Percentiles rank a stretch among this genome's conserved stretches.
These are phyloP conservation scores for Canariomyces notabilis DNA, from an alignment of 2,329 filamentous ascomycete genomes.

Conservation along the genomic window DNA sequence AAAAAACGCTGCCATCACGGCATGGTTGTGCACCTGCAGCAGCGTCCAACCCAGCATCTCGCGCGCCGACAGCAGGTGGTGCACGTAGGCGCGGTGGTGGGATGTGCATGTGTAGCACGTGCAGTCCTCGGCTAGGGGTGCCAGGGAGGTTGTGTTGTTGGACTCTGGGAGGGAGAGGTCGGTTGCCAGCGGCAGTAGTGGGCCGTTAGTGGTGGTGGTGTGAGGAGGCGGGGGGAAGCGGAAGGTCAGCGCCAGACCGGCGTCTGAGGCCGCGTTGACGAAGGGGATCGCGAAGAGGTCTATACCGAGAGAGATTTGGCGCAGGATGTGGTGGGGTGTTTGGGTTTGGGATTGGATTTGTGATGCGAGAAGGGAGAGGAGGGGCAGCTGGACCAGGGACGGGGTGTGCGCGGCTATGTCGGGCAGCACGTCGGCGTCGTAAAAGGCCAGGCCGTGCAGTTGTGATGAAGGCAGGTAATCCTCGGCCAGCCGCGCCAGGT, in stretches of 20 bases:
- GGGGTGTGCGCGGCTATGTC: constrained; percentile 56
- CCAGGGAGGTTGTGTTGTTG: constrained; percentile 56
- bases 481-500: constrained; percentile 65
- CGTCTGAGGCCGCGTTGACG: constrained; percentile 68
- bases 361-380: constrained; percentile 67
- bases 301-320: constrained; percentile 69
- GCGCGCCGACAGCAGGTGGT: constrained; percentile 81
- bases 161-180: constrained; percentile 74
- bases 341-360: too few species aligned
- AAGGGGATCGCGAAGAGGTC: constrained; percentile 79
- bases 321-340: constrained; percentile 72
- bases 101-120: constrained; percentile 75
- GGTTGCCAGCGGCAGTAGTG: constrained; percentile 56
- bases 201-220: constrained; percentile 9
- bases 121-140: constrained; percentile 60
- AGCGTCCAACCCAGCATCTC: constrained; percentile 97
- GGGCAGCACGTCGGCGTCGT: constrained; percentile 64
- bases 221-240: constrained; percentile 54
- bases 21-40: constrained; percentile 87
- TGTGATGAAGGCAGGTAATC: constrained; percentile 54
- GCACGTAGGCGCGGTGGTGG: constrained; percentile 82
- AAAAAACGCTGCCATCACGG: constrained; percentile 70
- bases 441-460: constrained; percentile 70
- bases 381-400: constrained; percentile 58
- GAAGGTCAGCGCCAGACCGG: constrained; percentile 79